Evolutionary conservation across 805 yeast genomes (phyloP), one percentile per base, ranked within the genome.

Genomic region (Peterozyma xylosa): DNA sequence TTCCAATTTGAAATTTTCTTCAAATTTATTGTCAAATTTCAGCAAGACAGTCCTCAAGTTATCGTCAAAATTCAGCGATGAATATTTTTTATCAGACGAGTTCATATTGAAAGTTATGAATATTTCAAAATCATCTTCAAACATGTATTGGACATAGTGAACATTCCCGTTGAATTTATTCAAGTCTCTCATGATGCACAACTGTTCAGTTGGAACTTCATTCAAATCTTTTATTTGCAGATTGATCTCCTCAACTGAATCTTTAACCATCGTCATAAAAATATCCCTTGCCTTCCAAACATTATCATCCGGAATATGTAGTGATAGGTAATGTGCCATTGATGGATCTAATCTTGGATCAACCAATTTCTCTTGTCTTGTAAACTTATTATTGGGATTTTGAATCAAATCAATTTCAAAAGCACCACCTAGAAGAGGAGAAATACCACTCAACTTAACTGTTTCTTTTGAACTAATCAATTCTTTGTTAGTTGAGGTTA

Each of bases 221-320:
- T 53, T 50, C 14, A 59, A 41, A 3, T 51, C 40, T 1, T 54
- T 56, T 35, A 52, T 55, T 7, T 45, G 51, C 18, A 62, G 64
- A 29, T 67, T 52, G 27, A 82, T 55, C 5, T 63, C 58, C 42
- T 72, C 63, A n/a, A 89, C 63, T 7, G 86, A 78, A 41, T 89
- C 93, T 51, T 82, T 81, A 35, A 88, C 52, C 45, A 89, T 49
- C 0, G 87, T 76, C 57, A 78, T 64, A 56, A 80, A 88, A 5
- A 90, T 73, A 43, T 88, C 96, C 45, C 72, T 73, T 4, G 91
- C 93, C 53, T 71, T 72, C 96, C 96, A 89, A 9, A 75, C 70
- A 45, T 79, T 72, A 33, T 75, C 84, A 48, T 74, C 78, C 0
- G 96, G 96, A 3, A 86, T 81, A 16, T 65, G 69, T 51, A 90